Percentiles rank a stretch among this genome's conserved stretches.
Conservation (phyloP, 805 yeast species). For the Deakozyma indianensis region DNA sequence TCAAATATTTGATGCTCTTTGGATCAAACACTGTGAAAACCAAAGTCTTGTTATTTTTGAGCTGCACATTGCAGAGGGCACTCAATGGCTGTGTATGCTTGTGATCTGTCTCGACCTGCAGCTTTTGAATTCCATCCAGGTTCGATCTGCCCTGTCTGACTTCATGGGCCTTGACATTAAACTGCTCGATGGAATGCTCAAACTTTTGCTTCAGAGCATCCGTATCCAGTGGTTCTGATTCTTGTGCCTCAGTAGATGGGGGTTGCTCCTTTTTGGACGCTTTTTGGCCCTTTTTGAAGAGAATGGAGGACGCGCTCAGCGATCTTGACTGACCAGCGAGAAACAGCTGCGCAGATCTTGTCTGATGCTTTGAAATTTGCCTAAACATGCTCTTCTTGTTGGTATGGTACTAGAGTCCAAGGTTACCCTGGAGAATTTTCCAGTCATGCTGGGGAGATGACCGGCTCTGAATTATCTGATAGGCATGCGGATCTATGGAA, state of each 20-base stretch:
- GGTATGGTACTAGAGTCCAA: no score
- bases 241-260: constrained; percentile 5
- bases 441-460: no score
- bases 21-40: constrained; percentile 84
- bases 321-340: constrained; percentile 3
- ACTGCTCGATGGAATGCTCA: constrained; percentile 34
- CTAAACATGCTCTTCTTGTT: no score
- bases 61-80: constrained; percentile 19
- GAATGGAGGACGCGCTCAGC: constrained; percentile 3
- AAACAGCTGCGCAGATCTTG: neutral
- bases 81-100: constrained; percentile 36
- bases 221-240: constrained; percentile 14
- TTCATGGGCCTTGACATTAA: constrained; percentile 43
- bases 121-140: constrained; percentile 47
- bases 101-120: constrained; percentile 36
- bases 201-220: constrained; percentile 29
- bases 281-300: constrained; percentile 5
- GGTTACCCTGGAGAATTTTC: no score
- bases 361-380: no score
- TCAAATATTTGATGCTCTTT: constrained; percentile 47
- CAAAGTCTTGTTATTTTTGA: constrained; percentile 28
- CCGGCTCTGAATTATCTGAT: no score
- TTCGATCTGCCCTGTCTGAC: constrained; percentile 57
- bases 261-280: constrained; percentile 5
- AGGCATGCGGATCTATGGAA: no score